phyloP scores from a whole-genome alignment of 108 stramenopile species.

The Cyclotella sp. region DNA sequence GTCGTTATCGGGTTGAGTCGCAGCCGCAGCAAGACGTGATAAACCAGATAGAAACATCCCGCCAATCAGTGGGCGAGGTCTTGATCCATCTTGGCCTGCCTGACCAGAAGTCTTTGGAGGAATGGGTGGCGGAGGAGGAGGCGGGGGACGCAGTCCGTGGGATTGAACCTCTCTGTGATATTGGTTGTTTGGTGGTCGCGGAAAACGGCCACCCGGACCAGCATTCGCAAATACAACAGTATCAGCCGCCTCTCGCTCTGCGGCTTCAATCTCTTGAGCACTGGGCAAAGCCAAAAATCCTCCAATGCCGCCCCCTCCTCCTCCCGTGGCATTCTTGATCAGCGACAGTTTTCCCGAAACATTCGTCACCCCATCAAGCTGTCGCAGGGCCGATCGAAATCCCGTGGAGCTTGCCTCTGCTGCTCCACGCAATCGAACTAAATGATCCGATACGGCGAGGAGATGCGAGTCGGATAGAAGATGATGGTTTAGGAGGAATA shows the following conservation, averaged over 20 bases:
- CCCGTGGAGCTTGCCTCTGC: conserved; percentile 45
- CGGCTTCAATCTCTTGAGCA: conserved; percentile 53
- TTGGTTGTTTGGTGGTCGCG: conserved; percentile 1
- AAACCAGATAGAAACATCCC: conserved; percentile 74
- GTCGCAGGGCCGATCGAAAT: conserved; percentile 46
- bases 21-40: conserved; percentile 69
- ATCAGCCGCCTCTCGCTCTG: conserved; percentile 34
- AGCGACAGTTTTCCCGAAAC: conserved; percentile 44
- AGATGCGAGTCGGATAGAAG: conserved; percentile 49
- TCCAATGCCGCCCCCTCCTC: conserved; percentile 30
- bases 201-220: background rate
- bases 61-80: conserved; percentile 79
- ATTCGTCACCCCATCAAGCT: conserved; percentile 52
- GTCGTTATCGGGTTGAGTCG: conserved; percentile 63
- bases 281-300: conserved; percentile 42
- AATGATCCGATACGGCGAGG: conserved; percentile 51
- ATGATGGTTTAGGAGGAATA: conserved; percentile 48
- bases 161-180: background rate
- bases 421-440: conserved; percentile 43
- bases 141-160: conserved; percentile 12
- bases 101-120: conserved; percentile 6
- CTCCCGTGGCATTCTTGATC: conserved; percentile 19
- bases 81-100: conserved; percentile 7
- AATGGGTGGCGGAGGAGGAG: conserved; percentile 23
- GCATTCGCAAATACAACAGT: background rate